These are phyloP conservation scores for Boletus smithii DNA, from an alignment of 1,284 basidiomycete genomes.

Conservation along the genomic window DNA sequence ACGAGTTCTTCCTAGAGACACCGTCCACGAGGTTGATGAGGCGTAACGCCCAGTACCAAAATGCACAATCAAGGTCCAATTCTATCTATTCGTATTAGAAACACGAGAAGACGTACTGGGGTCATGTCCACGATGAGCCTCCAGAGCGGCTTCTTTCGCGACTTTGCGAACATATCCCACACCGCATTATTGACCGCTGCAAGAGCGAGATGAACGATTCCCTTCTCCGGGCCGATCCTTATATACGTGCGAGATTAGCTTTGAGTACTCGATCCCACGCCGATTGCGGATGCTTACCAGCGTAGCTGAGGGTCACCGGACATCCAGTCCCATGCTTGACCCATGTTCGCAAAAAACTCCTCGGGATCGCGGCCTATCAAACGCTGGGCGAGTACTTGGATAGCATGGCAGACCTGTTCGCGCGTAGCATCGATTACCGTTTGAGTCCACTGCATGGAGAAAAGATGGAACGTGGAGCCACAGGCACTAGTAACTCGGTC, in stretches of 20 bases:
- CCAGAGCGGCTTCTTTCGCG: conserved; percentile 78
- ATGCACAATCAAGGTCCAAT: not conserved
- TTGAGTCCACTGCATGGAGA: too few species aligned
- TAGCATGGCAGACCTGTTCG: conserved; percentile 68
- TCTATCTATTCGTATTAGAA: conserved; percentile 10
- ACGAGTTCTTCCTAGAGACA: conserved; percentile 77
- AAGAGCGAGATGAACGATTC: conserved; percentile 77
- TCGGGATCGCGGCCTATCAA: conserved; percentile 82
- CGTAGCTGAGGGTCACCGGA: conserved; percentile 82
- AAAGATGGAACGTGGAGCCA: too few species aligned
- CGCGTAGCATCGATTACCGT: too few species aligned
- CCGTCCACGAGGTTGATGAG: conserved; percentile 6
- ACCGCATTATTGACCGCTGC: conserved; percentile 77
- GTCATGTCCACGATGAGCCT: conserved; percentile 80
- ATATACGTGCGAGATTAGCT: not conserved
- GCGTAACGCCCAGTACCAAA: conserved; percentile 1
- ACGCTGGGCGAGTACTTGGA: conserved; percentile 67
- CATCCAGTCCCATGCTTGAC: conserved; percentile 73
- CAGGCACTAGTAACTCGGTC: too few species aligned
- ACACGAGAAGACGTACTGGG: conserved; percentile 46
- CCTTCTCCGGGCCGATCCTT: conserved; percentile 84
- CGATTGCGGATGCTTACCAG: conserved; percentile 54
- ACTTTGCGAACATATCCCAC: conserved; percentile 79
- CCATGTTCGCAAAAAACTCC: conserved; percentile 84
- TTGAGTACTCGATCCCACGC: not conserved